A percentile compares a stretch with the other conserved stretches of the same genome.
phyloP scores from a whole-genome alignment of 495 filamentous ascomycete genomes.

The Aspergillus avenaceus region DNA sequence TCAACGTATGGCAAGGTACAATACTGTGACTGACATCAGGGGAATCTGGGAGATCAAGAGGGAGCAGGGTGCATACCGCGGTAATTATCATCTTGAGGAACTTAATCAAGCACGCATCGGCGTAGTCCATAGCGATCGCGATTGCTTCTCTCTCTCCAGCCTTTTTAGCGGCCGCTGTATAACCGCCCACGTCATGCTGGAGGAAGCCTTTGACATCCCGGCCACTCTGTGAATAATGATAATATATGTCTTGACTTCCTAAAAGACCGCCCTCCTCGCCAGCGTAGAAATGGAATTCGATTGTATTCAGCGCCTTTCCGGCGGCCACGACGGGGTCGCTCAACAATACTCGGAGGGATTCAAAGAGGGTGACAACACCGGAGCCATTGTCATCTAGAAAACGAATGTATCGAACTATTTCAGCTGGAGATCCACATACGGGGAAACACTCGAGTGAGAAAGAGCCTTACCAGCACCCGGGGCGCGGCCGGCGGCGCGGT shows the following conservation, averaged over 20 bases:
- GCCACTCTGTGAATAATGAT: neutral
- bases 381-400: conserved; percentile 1
- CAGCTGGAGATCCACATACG: no score
- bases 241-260: neutral
- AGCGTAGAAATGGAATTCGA: conserved; percentile 3
- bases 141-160: neutral
- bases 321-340: neutral
- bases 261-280: neutral
- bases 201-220: neutral
- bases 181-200: conserved; percentile 1
- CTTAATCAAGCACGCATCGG: neutral
- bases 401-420: neutral
- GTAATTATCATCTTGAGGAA: neutral
- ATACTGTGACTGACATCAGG: neutral
- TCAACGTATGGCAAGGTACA: neutral
- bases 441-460: no score
- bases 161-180: neutral
- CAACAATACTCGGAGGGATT: neutral
- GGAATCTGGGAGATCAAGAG: neutral
- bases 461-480: conserved; percentile 2
- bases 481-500: neutral
- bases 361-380: neutral
- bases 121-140: neutral
- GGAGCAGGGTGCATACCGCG: neutral
- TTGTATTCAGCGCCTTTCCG: neutral